phyloP scores from a whole-genome alignment of 768 basidiomycete species.

The Pholiota microspora region DNA sequence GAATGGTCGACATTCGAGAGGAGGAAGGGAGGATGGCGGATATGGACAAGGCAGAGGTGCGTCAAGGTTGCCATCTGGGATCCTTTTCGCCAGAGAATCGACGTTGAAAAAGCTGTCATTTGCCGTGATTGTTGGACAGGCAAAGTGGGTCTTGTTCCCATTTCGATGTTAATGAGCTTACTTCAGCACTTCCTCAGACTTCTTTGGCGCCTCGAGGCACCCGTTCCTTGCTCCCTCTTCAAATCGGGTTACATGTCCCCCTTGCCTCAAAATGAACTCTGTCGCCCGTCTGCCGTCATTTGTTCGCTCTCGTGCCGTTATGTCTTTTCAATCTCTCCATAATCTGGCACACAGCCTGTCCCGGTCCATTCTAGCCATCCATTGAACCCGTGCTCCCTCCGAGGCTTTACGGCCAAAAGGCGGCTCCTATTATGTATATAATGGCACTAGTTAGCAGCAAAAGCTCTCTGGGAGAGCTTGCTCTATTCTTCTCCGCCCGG shows the following conservation, averaged over 20 bases:
- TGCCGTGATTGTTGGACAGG: constrained; percentile 24
- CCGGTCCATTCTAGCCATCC: background rate
- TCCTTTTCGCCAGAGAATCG: constrained; percentile 14
- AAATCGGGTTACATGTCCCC: constrained; percentile 5
- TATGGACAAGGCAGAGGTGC: constrained; percentile 1
- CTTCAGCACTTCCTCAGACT: constrained; percentile 16
- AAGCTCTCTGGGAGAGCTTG: background rate
- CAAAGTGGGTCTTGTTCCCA: constrained; percentile 21
- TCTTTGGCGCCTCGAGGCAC: constrained; percentile 18
- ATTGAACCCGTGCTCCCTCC: constrained; percentile 3
- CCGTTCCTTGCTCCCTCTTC: background rate
- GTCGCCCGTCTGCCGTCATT: background rate
- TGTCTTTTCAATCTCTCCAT: background rate
- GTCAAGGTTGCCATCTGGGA: constrained; percentile 12
- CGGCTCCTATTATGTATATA: constrained; percentile 8
- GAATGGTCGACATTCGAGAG: constrained; percentile 21
- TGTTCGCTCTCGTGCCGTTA: background rate
- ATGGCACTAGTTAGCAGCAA: constrained; percentile 1
- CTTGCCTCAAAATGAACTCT: background rate
- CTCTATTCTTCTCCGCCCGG: constrained; percentile 5
- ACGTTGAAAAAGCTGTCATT: constrained; percentile 24
- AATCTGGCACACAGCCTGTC: background rate
- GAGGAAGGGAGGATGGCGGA: constrained; percentile 8
- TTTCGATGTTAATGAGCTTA: constrained; percentile 24
- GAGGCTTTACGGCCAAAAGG: constrained; percentile 7